These are phyloP conservation scores for Geranium brycei DNA, from an alignment of 345 rosid species.

Conservation along the genomic window DNA sequence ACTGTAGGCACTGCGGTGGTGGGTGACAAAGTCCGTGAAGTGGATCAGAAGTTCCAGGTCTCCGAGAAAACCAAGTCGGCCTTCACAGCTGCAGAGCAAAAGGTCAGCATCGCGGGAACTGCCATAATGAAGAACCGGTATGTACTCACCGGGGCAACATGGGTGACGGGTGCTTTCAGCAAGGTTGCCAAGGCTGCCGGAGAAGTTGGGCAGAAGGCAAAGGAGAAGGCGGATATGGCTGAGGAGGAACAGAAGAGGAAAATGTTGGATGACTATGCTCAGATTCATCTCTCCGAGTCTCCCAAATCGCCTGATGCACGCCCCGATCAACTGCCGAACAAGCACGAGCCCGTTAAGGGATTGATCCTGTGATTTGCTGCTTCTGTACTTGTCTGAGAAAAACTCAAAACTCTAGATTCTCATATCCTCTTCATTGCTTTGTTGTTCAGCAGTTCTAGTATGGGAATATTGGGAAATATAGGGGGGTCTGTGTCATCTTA, in stretches of 20 bases:
- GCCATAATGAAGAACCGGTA: constrained; percentile 92
- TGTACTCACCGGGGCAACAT: constrained; percentile 60
- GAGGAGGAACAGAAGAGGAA: constrained; percentile 79
- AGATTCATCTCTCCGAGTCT: constrained; percentile 70
- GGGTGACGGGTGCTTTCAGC: constrained; percentile 78
- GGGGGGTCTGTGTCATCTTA: not conserved
- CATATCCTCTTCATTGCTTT: not conserved
- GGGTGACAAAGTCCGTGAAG: constrained; percentile 79
- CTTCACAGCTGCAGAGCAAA: constrained; percentile 75
- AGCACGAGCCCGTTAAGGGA: constrained; percentile 44
- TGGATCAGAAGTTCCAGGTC: constrained; percentile 86
- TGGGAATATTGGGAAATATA: not conserved
- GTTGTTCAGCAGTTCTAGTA: not conserved
- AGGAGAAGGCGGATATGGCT: constrained; percentile 66
- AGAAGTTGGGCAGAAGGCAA: constrained; percentile 88
- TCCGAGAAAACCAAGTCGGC: constrained; percentile 92
- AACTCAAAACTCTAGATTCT: not conserved
- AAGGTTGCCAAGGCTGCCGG: constrained; percentile 89
- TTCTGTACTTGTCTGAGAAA: not conserved
- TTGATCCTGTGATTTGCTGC: constrained; percentile 36
- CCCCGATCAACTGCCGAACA: constrained; percentile 30
- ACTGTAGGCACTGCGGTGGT: constrained; percentile 60
- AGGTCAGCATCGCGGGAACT: constrained; percentile 68
- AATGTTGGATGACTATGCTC: constrained; percentile 74
- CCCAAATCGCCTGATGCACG: constrained; percentile 34